Conservation (phyloP, 148 eudicot genomes). For the Camellia japonica region DNA sequence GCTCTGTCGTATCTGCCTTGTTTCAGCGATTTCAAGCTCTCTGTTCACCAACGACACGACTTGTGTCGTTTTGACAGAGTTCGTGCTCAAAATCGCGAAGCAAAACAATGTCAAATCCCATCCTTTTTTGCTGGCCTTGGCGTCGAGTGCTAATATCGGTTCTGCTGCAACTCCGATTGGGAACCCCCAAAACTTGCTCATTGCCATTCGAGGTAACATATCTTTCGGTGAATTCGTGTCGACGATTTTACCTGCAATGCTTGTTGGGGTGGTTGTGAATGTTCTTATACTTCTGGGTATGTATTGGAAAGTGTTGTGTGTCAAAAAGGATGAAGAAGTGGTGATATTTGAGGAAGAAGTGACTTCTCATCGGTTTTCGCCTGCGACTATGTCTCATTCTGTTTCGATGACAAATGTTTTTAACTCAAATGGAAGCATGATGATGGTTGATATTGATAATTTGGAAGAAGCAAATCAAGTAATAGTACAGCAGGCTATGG, state of each 20-base stretch:
- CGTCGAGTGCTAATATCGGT: slow-evolving; percentile 86
- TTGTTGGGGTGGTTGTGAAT: slow-evolving; percentile 16
- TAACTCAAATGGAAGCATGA: no score
- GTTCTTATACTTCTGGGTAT: slow-evolving; percentile 20
- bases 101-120: slow-evolving; percentile 80
- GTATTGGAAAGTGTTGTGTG: slow-evolving; percentile 72
- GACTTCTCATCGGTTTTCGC: no score
- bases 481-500: no score
- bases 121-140: slow-evolving; percentile 80
- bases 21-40: slow-evolving; percentile 72
- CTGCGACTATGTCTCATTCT: no score
- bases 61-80: slow-evolving; percentile 86
- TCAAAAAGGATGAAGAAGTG: slow-evolving; percentile 41
- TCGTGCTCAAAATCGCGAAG: slow-evolving; percentile 70
- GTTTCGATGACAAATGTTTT: no score
- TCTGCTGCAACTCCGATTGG: slow-evolving; percentile 54
- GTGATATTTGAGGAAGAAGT: no score
- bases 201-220: slow-evolving; percentile 10
- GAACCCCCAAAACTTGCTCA: slow-evolving; percentile 22
- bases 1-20: slow-evolving; percentile 60
- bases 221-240: slow-evolving; percentile 12
- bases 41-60: slow-evolving; percentile 42
- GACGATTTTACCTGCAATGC: slow-evolving; percentile 21
- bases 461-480: no score
- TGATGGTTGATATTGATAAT: no score